phyloP scores from a whole-genome alignment of 768 basidiomycete genomes.

The Boletus huronensis region DNA sequence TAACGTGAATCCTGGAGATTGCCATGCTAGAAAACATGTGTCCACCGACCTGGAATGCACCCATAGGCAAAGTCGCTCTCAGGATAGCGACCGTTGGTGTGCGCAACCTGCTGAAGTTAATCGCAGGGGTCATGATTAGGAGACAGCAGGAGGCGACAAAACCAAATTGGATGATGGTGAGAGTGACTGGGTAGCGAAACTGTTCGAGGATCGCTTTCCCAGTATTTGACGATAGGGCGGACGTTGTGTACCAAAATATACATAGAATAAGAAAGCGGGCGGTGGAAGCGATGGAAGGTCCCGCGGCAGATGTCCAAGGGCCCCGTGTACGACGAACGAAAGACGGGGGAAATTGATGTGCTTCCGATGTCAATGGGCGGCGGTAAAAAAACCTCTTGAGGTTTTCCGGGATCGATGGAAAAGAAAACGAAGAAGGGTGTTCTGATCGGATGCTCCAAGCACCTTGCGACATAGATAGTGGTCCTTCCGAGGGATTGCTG shows the following conservation, averaged over 20 bases:
- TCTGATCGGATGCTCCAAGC: conserved; percentile 4
- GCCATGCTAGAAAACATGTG: conserved; percentile 98
- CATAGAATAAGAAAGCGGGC: conserved; percentile 76
- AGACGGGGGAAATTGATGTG: conserved; percentile 20
- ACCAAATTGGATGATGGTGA: conserved; percentile 97
- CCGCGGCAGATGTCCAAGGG: conserved; percentile 14
- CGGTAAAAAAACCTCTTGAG: conserved; percentile 20
- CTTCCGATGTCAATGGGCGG: conserved; percentile 10
- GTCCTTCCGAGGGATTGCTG: conserved; percentile 16
- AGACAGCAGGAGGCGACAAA: conserved; percentile 88
- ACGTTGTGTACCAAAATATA: conserved; percentile 87
- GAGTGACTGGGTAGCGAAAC: conserved; percentile 92
- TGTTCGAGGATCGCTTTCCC: conserved; percentile 92
- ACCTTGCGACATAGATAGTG: conserved; percentile 7
- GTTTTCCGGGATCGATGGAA: conserved; percentile 10
- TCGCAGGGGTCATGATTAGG: conserved; percentile 72
- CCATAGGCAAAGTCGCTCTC: conserved; percentile 86
- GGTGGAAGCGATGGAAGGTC: conserved; percentile 27
- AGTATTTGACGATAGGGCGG: conserved; percentile 93
- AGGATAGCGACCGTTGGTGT: conserved; percentile 71
- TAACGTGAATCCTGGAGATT: conserved; percentile 93
- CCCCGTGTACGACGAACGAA: conserved; percentile 24
- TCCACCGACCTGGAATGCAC: conserved; percentile 94
- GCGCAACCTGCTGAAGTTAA: conserved; percentile 67
- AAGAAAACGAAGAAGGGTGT: conserved; percentile 5